Percentiles rank a stretch among this genome's conserved stretches.
Evolutionary conservation across 1,284 basidiomycete species (phyloP).

Genomic region (Anthracocystis walkeri): DNA sequence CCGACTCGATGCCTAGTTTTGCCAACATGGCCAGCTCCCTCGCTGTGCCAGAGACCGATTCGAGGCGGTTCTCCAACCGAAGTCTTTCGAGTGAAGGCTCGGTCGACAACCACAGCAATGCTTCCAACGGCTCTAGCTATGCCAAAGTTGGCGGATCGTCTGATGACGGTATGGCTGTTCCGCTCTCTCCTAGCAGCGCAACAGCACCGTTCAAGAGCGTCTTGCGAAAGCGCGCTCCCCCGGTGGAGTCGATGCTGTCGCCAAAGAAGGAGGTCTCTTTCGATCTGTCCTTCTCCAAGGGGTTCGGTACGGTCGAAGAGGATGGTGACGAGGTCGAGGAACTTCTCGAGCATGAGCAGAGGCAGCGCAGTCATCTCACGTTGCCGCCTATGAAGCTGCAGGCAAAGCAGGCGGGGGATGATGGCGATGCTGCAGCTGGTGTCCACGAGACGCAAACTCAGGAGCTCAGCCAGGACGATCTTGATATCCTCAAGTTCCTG

Average conservation of each 20-base stretch:
- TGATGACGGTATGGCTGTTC: slow-evolving; percentile 20
- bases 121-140: slow-evolving; percentile 37
- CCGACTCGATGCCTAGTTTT: slow-evolving; percentile 38
- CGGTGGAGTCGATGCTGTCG: slow-evolving; percentile 18
- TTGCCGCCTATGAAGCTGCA: slow-evolving; percentile 45
- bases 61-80: slow-evolving; percentile 34
- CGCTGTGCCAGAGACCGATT: slow-evolving; percentile 16
- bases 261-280: slow-evolving; percentile 47
- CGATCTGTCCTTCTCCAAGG: slow-evolving; percentile 16
- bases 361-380: slow-evolving; percentile 33
- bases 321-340: slow-evolving; percentile 22
- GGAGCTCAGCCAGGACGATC: slow-evolving; percentile 30
- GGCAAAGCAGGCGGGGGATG: not conserved
- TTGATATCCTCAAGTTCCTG: slow-evolving; percentile 48
- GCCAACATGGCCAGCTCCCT: slow-evolving; percentile 37
- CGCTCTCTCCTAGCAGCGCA: slow-evolving; percentile 16
- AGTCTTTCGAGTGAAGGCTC: slow-evolving; percentile 46
- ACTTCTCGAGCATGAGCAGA: slow-evolving; percentile 45
- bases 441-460: not conserved
- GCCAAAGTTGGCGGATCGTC: slow-evolving; percentile 40
- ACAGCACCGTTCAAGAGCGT: slow-evolving; percentile 28
- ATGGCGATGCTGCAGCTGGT: not conserved
- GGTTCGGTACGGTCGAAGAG: slow-evolving; percentile 21
- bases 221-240: slow-evolving; percentile 31
- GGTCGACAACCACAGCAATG: slow-evolving; percentile 45